These are phyloP conservation scores for Coniochaeta hoffmannii DNA, from an alignment of 2,329 filamentous ascomycete genomes.

Conservation along the genomic window DNA sequence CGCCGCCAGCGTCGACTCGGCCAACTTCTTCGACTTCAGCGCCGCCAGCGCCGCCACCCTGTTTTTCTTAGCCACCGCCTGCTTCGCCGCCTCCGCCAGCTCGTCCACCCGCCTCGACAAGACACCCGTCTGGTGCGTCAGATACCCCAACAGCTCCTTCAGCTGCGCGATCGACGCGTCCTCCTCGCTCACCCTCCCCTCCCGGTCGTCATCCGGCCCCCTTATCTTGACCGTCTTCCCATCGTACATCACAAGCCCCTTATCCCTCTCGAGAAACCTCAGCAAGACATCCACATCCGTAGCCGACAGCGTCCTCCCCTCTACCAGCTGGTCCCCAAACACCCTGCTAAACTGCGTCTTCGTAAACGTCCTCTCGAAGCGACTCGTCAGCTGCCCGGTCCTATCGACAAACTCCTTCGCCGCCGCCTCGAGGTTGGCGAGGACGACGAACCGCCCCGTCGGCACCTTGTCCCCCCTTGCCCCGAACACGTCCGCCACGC, in stretches of 20 bases:
- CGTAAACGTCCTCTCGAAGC: slow-evolving; percentile 62
- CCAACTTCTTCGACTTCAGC: slow-evolving; percentile 74
- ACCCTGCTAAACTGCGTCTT: slow-evolving; percentile 54
- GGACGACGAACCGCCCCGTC: slow-evolving; percentile 56
- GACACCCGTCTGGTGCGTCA: slow-evolving; percentile 64
- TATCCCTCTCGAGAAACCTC: slow-evolving; percentile 62
- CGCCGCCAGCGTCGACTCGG: slow-evolving; percentile 64
- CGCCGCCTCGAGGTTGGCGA: slow-evolving; percentile 54
- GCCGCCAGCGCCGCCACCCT: slow-evolving; percentile 67
- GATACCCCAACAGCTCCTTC: slow-evolving; percentile 66
- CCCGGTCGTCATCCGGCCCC: slow-evolving; percentile 26
- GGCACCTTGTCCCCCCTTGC: slow-evolving; percentile 45
- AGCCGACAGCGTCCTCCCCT: slow-evolving; percentile 44
- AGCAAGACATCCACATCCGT: slow-evolving; percentile 64
- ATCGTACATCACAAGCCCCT: slow-evolving; percentile 50
- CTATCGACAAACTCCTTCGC: slow-evolving; percentile 45
- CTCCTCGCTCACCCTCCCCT: slow-evolving; percentile 56
- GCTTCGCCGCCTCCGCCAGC: slow-evolving; percentile 57
- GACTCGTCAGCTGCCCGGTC: slow-evolving; percentile 32
- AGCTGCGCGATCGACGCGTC: slow-evolving; percentile 79
- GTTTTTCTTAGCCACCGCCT: slow-evolving; percentile 67
- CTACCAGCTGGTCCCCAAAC: slow-evolving; percentile 45
- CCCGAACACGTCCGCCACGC: slow-evolving; percentile 42
- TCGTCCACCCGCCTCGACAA: slow-evolving; percentile 60
- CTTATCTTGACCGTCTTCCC: slow-evolving; percentile 70